phyloP scores from a whole-genome alignment of 768 basidiomycete genomes.

The Albatrellus ellisii region DNA sequence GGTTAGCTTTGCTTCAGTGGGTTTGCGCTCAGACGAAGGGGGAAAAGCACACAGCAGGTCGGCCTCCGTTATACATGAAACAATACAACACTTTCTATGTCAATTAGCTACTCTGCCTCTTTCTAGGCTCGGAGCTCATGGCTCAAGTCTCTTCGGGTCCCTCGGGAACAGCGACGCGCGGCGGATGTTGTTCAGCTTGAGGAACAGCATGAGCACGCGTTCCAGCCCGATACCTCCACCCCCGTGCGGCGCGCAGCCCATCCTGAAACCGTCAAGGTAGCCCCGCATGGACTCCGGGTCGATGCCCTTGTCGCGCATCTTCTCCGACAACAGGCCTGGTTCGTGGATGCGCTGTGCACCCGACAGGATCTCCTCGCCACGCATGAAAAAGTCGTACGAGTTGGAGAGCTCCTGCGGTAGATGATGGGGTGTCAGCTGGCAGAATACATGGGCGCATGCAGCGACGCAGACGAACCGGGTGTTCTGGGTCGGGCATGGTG shows the following conservation, averaged over 20 bases:
- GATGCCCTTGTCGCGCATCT: slow-evolving; percentile 80
- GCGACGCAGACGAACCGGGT: slow-evolving; percentile 58
- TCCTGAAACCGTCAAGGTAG: slow-evolving; percentile 89
- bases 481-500: slow-evolving; percentile 94
- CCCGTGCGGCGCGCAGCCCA: slow-evolving; percentile 93
- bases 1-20: too few species aligned
- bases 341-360: slow-evolving; percentile 98
- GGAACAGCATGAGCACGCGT: slow-evolving; percentile 93
- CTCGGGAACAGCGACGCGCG: slow-evolving; percentile 90
- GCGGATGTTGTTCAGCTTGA: slow-evolving; percentile 93
- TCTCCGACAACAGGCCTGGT: slow-evolving; percentile 61
- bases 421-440: background rate
- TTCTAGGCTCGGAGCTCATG: slow-evolving; percentile 32
- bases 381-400: slow-evolving; percentile 99
- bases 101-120: background rate
- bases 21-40: too few species aligned
- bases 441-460: background rate
- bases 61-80: background rate
- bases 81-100: background rate
- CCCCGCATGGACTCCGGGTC: slow-evolving; percentile 86
- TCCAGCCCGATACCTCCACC: slow-evolving; percentile 95
- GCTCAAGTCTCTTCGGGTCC: slow-evolving; percentile 90
- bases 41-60: too few species aligned
- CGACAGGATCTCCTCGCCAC: slow-evolving; percentile 96
- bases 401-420: slow-evolving; percentile 75